Percentiles rank a stretch among this genome's conserved stretches.
Conservation (phyloP, 805 yeast species). For the Blastobotrys robertii region DNA sequence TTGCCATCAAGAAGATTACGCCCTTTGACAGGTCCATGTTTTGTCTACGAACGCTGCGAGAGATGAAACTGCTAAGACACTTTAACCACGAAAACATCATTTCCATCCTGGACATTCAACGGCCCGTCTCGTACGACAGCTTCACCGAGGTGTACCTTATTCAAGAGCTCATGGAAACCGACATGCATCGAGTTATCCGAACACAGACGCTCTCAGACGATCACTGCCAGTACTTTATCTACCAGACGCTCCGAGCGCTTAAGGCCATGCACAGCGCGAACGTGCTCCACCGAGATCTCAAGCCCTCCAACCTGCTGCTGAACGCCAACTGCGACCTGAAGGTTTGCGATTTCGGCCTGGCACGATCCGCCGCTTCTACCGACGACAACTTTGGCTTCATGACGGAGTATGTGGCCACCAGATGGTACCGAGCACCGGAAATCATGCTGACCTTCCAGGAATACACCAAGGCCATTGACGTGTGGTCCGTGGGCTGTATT, state of each 20-base stretch:
- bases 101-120: slow-evolving; percentile 78
- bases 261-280: slow-evolving; percentile 91
- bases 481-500: slow-evolving; percentile 98
- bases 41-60: slow-evolving; percentile 81
- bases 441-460: slow-evolving; percentile 91
- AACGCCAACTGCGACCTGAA: slow-evolving; percentile 96
- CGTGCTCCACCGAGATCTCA: slow-evolving; percentile 86
- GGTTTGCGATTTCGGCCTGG: slow-evolving; percentile 93
- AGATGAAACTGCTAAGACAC: slow-evolving; percentile 77
- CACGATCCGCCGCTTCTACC: slow-evolving; percentile 79
- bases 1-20: slow-evolving; percentile 91
- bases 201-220: slow-evolving; percentile 84
- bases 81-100: slow-evolving; percentile 92
- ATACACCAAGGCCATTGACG: slow-evolving; percentile 91
- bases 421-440: slow-evolving; percentile 99
- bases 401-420: slow-evolving; percentile 95
- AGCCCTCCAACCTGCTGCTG: slow-evolving; percentile 87
- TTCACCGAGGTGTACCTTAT: slow-evolving; percentile 81
- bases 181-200: slow-evolving; percentile 91
- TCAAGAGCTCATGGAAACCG: slow-evolving; percentile 92
- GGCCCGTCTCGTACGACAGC: slow-evolving; percentile 63
- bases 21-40: slow-evolving; percentile 87
- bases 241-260: slow-evolving; percentile 82
- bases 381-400: slow-evolving; percentile 80
- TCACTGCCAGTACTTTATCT: slow-evolving; percentile 87